A percentile compares a stretch with the other conserved stretches of the same genome.
These are phyloP conservation scores for Aegilops tauschii DNA, from an alignment of 176 grass and related monocot species.

Conservation along the genomic window DNA sequence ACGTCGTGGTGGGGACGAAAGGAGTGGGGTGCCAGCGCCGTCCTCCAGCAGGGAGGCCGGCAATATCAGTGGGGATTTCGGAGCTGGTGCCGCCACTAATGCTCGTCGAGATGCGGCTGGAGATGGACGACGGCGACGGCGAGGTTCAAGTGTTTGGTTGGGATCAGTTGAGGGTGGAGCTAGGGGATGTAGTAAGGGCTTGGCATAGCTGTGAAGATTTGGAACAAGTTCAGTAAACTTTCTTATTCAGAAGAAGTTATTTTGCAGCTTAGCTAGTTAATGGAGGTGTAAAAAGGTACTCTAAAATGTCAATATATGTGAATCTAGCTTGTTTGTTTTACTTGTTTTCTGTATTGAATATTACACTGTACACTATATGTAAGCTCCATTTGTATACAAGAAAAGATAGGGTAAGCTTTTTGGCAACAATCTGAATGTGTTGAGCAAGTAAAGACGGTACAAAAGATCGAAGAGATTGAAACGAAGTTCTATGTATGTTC, in stretches of 20 bases:
- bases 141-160: conserved; percentile 46
- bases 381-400: background rate
- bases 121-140: conserved; percentile 21
- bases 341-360: background rate
- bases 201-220: conserved; percentile 59
- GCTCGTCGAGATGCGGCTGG: conserved; percentile 61
- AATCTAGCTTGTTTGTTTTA: background rate
- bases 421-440: background rate
- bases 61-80: conserved; percentile 59
- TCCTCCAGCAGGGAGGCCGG: background rate
- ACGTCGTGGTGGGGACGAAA: conserved; percentile 51
- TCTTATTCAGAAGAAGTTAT: background rate
- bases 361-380: background rate
- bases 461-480: background rate
- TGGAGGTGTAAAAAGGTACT: background rate
- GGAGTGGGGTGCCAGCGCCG: conserved; percentile 3
- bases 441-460: background rate
- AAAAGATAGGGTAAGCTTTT: background rate
- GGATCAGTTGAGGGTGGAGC: conserved; percentile 62
- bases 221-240: background rate
- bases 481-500: background rate
- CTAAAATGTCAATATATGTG: background rate
- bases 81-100: conserved; percentile 62
- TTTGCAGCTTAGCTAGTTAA: background rate
- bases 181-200: conserved; percentile 62